Evolutionary conservation across 257 asterid species (phyloP).

Genomic region (Cynanchum wilfordii): DNA sequence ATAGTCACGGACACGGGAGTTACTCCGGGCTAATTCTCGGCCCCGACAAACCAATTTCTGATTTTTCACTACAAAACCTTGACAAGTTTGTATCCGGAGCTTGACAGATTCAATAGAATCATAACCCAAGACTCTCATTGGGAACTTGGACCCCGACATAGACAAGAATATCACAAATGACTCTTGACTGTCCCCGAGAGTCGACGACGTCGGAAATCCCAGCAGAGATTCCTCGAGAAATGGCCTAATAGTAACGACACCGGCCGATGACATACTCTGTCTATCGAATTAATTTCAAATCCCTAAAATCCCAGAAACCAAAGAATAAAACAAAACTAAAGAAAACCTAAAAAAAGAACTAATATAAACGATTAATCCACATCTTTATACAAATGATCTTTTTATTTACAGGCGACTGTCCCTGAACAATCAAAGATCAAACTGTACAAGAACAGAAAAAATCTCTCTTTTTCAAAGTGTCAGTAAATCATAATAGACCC

Average conservation of each 20-base stretch:
- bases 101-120: conserved; percentile 80
- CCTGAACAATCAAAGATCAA: conserved; percentile 11
- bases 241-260: conserved; percentile 54
- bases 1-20: conserved; percentile 69
- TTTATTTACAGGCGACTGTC: conserved; percentile 6
- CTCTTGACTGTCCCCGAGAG: conserved; percentile 43
- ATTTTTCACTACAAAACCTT: conserved; percentile 63
- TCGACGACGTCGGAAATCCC: conserved; percentile 36
- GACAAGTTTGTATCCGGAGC: conserved; percentile 57
- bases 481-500: conserved; percentile 44
- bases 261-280: conserved; percentile 67
- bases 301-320: conserved; percentile 21
- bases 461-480: conserved; percentile 33
- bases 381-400: conserved; percentile 20
- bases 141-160: conserved; percentile 63
- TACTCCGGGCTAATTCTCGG: conserved; percentile 69
- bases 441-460: conserved; percentile 23
- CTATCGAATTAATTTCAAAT: conserved; percentile 24
- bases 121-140: conserved; percentile 65
- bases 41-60: conserved; percentile 83
- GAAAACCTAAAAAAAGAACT: conserved; percentile 1
- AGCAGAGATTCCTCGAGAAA: conserved; percentile 40
- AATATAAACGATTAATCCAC: conserved; percentile 16
- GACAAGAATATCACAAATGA: conserved; percentile 51
- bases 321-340: conserved; percentile 14